These are phyloP conservation scores for Blastomyces gilchristii DNA, from an alignment of 2,329 filamentous ascomycete species.

Conservation along the genomic window DNA sequence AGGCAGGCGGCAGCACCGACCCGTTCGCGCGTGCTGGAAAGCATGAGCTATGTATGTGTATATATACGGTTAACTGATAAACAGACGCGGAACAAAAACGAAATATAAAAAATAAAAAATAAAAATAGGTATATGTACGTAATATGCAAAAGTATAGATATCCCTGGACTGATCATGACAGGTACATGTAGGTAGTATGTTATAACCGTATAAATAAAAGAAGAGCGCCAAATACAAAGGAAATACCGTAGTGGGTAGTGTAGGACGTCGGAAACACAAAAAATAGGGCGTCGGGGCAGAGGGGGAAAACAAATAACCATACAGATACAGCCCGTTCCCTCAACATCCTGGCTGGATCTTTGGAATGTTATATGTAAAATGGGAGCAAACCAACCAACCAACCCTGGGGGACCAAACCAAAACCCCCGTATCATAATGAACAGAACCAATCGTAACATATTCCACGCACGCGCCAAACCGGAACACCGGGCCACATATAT, in stretches of 20 bases:
- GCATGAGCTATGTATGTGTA: background rate
- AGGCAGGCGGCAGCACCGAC: background rate
- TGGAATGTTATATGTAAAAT: background rate
- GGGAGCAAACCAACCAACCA: background rate
- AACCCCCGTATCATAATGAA: background rate
- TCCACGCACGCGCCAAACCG: background rate
- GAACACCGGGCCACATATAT: slow-evolving; percentile 1
- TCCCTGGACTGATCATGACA: background rate
- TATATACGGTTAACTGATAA: background rate
- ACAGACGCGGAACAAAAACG: background rate
- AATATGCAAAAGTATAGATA: background rate
- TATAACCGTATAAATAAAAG: background rate
- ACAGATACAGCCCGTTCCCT: background rate
- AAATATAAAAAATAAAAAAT: background rate
- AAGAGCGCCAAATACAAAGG: background rate
- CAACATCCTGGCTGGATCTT: background rate
- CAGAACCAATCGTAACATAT: background rate
- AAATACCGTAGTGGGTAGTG: too few species aligned
- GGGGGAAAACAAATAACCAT: background rate
- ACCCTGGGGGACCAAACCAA: background rate
- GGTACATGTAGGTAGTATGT: background rate
- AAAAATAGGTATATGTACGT: slow-evolving; percentile 5
- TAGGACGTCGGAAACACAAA: too few species aligned
- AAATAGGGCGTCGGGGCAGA: too few species aligned
- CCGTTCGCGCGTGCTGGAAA: background rate